Evolutionary conservation across 208 protist genomes (phyloP).

Genomic region (Acanthamoeba culbertsoni): DNA sequence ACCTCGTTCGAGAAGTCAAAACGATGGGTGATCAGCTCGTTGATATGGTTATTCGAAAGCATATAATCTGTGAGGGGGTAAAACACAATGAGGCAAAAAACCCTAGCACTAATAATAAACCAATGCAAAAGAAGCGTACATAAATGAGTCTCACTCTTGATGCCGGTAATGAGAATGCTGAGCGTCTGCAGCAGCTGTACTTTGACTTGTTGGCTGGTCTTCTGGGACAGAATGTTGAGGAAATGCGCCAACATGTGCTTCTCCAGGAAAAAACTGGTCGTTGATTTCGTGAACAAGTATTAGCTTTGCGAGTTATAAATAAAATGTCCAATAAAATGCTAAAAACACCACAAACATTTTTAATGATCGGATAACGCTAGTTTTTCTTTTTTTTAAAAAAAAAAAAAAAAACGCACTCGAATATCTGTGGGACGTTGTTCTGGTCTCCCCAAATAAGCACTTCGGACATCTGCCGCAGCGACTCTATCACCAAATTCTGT

Average conservation of each 20-base stretch:
- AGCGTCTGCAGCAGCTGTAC: slow-evolving; percentile 86
- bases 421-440: slow-evolving; percentile 79
- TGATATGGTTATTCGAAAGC: slow-evolving; percentile 90
- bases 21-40: slow-evolving; percentile 86
- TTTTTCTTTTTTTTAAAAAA: no score
- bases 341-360: no score
- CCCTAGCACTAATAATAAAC: not conserved
- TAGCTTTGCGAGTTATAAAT: no score
- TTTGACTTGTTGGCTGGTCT: slow-evolving; percentile 73
- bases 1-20: slow-evolving; percentile 88
- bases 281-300: no score
- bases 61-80: slow-evolving; percentile 77
- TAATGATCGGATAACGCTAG: no score
- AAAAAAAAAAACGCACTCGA: slow-evolving; percentile 78
- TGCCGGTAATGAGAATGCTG: slow-evolving; percentile 84
- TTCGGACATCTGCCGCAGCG: slow-evolving; percentile 83
- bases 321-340: no score
- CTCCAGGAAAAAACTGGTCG: slow-evolving; percentile 86
- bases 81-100: not conserved
- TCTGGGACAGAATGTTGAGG: slow-evolving; percentile 80
- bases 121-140: slow-evolving; percentile 68
- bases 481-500: slow-evolving; percentile 81
- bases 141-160: slow-evolving; percentile 76
- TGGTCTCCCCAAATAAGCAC: slow-evolving; percentile 91
- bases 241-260: slow-evolving; percentile 83